Evolutionary conservation across 1,284 basidiomycete species (phyloP).

Genomic region (Heterobasidion parviporum): DNA sequence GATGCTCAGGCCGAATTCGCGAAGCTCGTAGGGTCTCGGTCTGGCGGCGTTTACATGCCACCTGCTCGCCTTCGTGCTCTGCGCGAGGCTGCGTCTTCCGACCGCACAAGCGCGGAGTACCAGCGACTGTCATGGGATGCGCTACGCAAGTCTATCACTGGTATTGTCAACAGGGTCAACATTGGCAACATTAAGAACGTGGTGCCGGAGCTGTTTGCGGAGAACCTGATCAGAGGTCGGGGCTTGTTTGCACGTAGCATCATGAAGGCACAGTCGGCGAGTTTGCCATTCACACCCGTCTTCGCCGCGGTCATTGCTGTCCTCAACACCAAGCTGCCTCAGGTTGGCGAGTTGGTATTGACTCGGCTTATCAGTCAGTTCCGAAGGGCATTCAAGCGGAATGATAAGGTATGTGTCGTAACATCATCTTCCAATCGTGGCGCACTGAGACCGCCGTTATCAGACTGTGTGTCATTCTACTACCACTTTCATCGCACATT

Average conservation of each 20-base stretch:
- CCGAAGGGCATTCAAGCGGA: slow-evolving; percentile 89
- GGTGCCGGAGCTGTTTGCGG: slow-evolving; percentile 87
- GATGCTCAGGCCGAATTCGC: slow-evolving; percentile 77
- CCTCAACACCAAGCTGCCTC: slow-evolving; percentile 95
- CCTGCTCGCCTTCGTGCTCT: slow-evolving; percentile 89
- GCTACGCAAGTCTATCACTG: slow-evolving; percentile 94
- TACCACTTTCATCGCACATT: slow-evolving; percentile 93
- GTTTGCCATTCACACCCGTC: slow-evolving; percentile 95
- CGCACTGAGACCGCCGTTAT: neutral
- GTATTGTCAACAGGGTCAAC: slow-evolving; percentile 99
- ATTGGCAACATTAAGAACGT: slow-evolving; percentile 95
- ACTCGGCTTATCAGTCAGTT: slow-evolving; percentile 92
- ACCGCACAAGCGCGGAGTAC: slow-evolving; percentile 89
- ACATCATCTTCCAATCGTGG: neutral
- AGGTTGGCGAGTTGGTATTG: slow-evolving; percentile 90
- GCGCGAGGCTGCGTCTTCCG: slow-evolving; percentile 78
- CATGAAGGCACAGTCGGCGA: slow-evolving; percentile 96
- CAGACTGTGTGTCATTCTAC: slow-evolving; percentile 90
- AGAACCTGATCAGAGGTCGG: slow-evolving; percentile 87
- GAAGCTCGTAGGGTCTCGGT: slow-evolving; percentile 70
- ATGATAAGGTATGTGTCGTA: slow-evolving; percentile 81
- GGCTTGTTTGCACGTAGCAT: slow-evolving; percentile 89
- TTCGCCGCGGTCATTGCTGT: slow-evolving; percentile 93
- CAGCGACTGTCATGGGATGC: slow-evolving; percentile 98
- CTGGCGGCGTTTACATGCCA: slow-evolving; percentile 95